Evolutionary conservation across 441 rosid genomes (phyloP), one percentile per base, ranked within the genome.

Genomic region (Euphorbia neoarborescens): DNA sequence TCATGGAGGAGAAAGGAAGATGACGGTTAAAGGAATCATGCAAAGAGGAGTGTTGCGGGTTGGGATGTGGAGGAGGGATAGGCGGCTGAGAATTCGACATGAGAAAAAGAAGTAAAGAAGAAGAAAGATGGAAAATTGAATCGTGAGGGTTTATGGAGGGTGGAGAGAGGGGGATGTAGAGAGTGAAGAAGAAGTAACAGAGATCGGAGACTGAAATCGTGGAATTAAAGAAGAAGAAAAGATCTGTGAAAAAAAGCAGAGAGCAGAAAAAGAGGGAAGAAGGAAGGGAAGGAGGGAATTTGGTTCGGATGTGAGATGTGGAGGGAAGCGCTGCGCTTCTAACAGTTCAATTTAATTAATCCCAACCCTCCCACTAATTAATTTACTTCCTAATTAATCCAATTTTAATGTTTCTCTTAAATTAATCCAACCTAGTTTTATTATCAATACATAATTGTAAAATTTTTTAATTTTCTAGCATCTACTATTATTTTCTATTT

Each of bases 251-350:
- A 82, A 81, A 79, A 82, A 83, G 89, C 85, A 86, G 76, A 7
- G 50, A 51, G 62, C n/a, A 70, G 88, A 86, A 83, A 82, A 88
- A 83, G 89, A 84, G 88, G 88, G 90, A 83, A 84, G 75, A 76
- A 78, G 75, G 62, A 78, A 69, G 37, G 77, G 66, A 63, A 65
- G 82, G 87, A 84, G 86, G 90, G 88, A 80, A 81, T 84, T 87
- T 87, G 88, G 97, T 89, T 90, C 88, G 86, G 94, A 90, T 83
- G 83, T 53, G 60, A 70, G 66, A 70, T 61, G 73, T 70, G 73
- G 73, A 42, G 64, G 42, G 64, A 57, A 66, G 40, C 67, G 7
- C 9, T 40, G 13, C 13, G 2, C 34, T 32, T 32, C 34, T 4
- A 11, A 50, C 56, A 2, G 19, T 46, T 46, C 1, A 46, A 46